Percentiles rank a stretch among this genome's conserved stretches.
Evolutionary conservation across 495 filamentous ascomycete genomes (phyloP).

Genomic region (Tuber melanosporum): DNA sequence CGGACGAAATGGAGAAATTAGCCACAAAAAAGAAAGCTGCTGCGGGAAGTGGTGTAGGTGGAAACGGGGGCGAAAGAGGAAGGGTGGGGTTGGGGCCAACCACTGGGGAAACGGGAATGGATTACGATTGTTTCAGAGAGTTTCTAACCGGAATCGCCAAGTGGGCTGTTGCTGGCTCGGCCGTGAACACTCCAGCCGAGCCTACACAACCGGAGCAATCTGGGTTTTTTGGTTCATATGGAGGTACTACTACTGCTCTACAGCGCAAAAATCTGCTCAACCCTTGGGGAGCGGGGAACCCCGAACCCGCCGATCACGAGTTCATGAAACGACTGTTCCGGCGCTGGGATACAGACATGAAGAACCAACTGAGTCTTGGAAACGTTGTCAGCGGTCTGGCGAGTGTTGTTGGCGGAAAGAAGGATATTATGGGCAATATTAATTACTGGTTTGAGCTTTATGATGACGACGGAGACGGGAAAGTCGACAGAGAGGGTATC

Average conservation of each 20-base stretch:
- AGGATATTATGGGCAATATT: constrained; percentile 94
- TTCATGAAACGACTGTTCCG: constrained; percentile 86
- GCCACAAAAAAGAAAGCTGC: constrained; percentile 40
- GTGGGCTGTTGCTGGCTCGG: constrained; percentile 77
- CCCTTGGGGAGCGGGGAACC: constrained; percentile 64
- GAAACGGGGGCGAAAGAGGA: constrained; percentile 54
- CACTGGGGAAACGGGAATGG: constrained; percentile 69
- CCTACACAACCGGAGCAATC: neutral
- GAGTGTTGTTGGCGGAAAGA: constrained; percentile 71
- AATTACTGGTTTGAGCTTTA: constrained; percentile 96
- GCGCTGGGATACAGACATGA: constrained; percentile 75
- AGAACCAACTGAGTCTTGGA: constrained; percentile 70
- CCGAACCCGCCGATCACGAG: constrained; percentile 87
- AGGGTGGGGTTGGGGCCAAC: constrained; percentile 85
- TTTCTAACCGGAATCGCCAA: constrained; percentile 80
- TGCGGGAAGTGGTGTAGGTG: constrained; percentile 30
- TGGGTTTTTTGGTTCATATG: constrained; percentile 29
- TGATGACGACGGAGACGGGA: constrained; percentile 84
- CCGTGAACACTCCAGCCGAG: neutral
- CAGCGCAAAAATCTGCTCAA: constrained; percentile 51
- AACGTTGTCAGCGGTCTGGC: constrained; percentile 88
- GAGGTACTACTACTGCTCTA: constrained; percentile 15
- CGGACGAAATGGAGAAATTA: constrained; percentile 64
- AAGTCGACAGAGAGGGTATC: constrained; percentile 94
- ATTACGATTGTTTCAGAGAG: constrained; percentile 90